Evolutionary conservation across 164 flowering plant species (phyloP), one percentile per base, ranked within the genome.

Genomic region (Aristolochia californica): DNA sequence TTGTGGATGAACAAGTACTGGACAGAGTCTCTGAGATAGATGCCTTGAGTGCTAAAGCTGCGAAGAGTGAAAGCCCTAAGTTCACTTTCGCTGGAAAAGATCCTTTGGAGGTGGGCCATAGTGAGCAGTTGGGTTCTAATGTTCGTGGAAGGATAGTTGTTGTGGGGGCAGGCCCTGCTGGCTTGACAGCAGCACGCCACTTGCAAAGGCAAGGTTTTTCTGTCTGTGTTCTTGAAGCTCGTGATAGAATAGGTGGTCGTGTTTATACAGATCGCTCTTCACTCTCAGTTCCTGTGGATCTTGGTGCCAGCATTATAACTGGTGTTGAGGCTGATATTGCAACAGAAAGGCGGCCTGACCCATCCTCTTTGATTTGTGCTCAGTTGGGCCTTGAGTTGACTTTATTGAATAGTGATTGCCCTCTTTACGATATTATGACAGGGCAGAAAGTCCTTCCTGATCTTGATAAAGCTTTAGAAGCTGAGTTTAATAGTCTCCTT

Each of bases 91-190:
- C 56, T 27, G 51, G 56, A 43, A 48, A 28, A 38, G 69, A 66
- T 64, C 48, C 59, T 48, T 27, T 48, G 27, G 62, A 63, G n/a
- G 49, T n/a, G 51, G 64, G 55, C 56, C 38, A 62, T 45, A 8
- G 48, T 47, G 28, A 34, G 53, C 72, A 72, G 14, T 59, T 60
- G 71, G 74, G 62, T 59, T 62, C 74, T 24, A 74, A 75, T 66
- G 65, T 50, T 45, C 58, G 55, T 48, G 85, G 79, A 70, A 79
- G 59, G 69, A 70, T 94, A 34, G 80, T 94, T 47, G 81, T 94
- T 22, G 68, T 94, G 28, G 99, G 99, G 70, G 99, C 99, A 59
- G 99, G 99, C 64, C 96, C 99, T 67, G 96, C 99, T 68, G 99
- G 99, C 53, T 76, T 94, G 67, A 84, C 83, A 70, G 97, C 97